These are phyloP conservation scores for Sicyos baderoa DNA, from an alignment of 306 rosid genomes.

Conservation along the genomic window DNA sequence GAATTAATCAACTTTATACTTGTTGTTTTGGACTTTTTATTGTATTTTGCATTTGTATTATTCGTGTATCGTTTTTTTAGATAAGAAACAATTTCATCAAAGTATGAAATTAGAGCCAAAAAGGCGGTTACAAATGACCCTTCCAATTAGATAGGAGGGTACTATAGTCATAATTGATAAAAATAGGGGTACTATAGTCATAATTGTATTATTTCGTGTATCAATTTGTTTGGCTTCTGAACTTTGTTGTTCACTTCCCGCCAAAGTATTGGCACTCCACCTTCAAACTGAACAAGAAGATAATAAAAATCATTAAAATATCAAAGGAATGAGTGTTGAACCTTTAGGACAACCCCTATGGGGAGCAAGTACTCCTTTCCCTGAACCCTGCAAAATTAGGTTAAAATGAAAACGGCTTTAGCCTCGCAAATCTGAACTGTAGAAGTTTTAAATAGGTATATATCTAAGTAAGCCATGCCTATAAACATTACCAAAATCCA, in stretches of 20 bases:
- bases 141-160: too few relatives aligned
- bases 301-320: conserved; percentile 1
- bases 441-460: conserved; percentile 14
- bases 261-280: neutral
- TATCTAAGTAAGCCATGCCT: conserved; percentile 19
- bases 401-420: conserved; percentile 2
- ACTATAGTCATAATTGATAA: too few relatives aligned
- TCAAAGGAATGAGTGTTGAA: conserved; percentile 21
- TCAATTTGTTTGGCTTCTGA: neutral
- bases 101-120: too few relatives aligned
- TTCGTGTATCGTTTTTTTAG: too few relatives aligned
- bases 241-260: neutral
- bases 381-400: conserved; percentile 51
- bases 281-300: neutral
- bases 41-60: neutral
- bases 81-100: too few relatives aligned
- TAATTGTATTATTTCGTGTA: neutral
- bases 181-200: too few relatives aligned
- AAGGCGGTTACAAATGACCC: too few relatives aligned
- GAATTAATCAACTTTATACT: neutral
- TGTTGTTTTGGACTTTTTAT: neutral
- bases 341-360: conserved; percentile 81
- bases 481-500: conserved; percentile 72
- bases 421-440: conserved; percentile 17
- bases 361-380: conserved; percentile 93